phyloP scores from a whole-genome alignment of 768 basidiomycete species.

The Lactarius evosmus region DNA sequence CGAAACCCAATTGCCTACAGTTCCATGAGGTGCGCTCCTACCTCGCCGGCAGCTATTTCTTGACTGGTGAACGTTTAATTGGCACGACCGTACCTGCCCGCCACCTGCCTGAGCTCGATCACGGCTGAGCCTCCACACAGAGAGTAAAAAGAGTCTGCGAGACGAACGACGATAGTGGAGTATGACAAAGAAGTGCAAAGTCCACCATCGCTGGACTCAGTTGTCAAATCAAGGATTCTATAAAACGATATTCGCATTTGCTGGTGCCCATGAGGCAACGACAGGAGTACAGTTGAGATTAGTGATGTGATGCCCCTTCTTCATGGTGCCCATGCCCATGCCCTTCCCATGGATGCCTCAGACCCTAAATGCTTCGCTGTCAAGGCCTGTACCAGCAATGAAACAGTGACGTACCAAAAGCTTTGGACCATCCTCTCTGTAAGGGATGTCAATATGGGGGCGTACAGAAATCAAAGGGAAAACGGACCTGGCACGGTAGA shows the following conservation, averaged over 20 bases:
- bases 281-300: slow-evolving; percentile 16
- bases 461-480: not conserved
- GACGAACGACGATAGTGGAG: not conserved
- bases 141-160: not conserved
- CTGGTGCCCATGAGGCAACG: not conserved
- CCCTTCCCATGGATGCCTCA: slow-evolving; percentile 60
- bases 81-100: not conserved
- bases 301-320: slow-evolving; percentile 41
- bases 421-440: slow-evolving; percentile 42
- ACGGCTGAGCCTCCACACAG: not conserved
- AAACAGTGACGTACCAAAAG: slow-evolving; percentile 33
- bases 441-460: slow-evolving; percentile 1
- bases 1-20: not conserved
- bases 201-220: not conserved
- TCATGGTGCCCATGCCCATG: slow-evolving; percentile 47
- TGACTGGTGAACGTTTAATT: not conserved
- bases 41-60: not conserved
- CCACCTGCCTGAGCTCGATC: not conserved
- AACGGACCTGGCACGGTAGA: slow-evolving; percentile 87
- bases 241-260: not conserved
- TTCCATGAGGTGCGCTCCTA: not conserved
- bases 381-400: not conserved
- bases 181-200: not conserved
- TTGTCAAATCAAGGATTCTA: not conserved
- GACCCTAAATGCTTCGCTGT: slow-evolving; percentile 31